Conservation (phyloP, 768 basidiomycete genomes). For the Termitomyces sp. region DNA sequence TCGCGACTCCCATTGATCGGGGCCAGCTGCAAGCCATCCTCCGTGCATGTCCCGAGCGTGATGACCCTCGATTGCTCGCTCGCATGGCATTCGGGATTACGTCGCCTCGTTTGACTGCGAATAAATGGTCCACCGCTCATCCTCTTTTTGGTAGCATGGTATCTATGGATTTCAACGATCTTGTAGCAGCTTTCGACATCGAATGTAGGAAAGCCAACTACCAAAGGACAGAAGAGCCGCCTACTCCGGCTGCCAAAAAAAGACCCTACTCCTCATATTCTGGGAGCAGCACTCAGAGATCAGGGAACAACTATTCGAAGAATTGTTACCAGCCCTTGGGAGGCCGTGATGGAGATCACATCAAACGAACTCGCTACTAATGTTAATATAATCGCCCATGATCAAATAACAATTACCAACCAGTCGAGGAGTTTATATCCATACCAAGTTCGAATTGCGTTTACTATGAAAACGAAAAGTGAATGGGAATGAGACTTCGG, state of each 20-base stretch:
- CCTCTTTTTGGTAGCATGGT: constrained; percentile 41
- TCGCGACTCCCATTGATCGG: constrained; percentile 19
- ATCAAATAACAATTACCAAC: too few species aligned
- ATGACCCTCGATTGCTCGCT: constrained; percentile 44
- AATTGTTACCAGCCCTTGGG: neutral
- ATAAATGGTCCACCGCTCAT: constrained; percentile 35
- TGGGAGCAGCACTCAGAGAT: neutral
- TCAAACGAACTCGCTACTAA: neutral
- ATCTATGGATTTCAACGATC: constrained; percentile 30
- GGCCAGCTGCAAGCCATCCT: constrained; percentile 30
- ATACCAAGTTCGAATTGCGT: too few species aligned
- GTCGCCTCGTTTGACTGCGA: constrained; percentile 33
- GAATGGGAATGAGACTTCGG: too few species aligned
- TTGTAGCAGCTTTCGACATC: constrained; percentile 30
- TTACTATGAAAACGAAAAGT: too few species aligned
- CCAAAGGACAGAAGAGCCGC: constrained; percentile 1
- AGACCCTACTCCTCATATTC: neutral
- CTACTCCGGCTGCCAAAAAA: neutral
- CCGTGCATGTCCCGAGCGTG: constrained; percentile 36
- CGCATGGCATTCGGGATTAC: constrained; percentile 43
- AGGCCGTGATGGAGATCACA: neutral
- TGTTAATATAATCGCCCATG: too few species aligned
- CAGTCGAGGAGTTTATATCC: too few species aligned
- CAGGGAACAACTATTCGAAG: neutral
- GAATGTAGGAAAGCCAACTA: constrained; percentile 35